phyloP scores from a whole-genome alignment of 129 eudicot species.

The Heracleum sosnowskyi region DNA sequence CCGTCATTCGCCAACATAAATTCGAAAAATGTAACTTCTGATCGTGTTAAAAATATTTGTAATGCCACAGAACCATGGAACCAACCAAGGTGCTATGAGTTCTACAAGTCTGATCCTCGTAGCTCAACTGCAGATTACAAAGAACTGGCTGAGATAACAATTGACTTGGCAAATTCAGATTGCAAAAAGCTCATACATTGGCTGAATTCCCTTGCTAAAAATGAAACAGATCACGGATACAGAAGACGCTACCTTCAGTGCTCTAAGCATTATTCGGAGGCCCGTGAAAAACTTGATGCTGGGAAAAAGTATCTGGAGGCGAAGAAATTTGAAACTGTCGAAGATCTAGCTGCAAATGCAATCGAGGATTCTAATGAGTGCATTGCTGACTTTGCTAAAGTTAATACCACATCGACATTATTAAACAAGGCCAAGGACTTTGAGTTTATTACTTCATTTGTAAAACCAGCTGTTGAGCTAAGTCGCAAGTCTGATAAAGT shows the following conservation, averaged over 20 bases:
- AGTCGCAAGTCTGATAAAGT: background rate
- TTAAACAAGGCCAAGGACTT: background rate
- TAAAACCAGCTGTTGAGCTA: background rate
- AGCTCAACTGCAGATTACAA: slow-evolving; percentile 7
- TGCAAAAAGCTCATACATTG: background rate
- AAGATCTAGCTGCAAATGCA: background rate
- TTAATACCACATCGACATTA: background rate
- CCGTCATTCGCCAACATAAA: background rate
- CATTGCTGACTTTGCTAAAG: background rate
- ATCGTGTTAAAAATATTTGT: background rate
- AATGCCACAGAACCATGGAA: background rate
- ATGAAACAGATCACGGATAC: background rate
- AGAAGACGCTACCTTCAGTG: background rate
- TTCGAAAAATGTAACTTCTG: background rate
- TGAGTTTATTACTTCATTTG: slow-evolving; percentile 4
- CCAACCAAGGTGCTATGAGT: background rate
- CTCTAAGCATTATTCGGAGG: background rate
- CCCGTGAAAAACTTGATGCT: background rate
- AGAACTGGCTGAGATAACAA: background rate
- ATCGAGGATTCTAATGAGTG: background rate
- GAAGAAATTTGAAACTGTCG: background rate
- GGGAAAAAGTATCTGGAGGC: background rate
- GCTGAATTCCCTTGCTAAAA: background rate
- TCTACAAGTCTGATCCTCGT: slow-evolving; percentile 2
- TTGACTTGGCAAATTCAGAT: background rate